Conservation (phyloP, 306 rosid genomes). For the Arachis stenosperma region DNA sequence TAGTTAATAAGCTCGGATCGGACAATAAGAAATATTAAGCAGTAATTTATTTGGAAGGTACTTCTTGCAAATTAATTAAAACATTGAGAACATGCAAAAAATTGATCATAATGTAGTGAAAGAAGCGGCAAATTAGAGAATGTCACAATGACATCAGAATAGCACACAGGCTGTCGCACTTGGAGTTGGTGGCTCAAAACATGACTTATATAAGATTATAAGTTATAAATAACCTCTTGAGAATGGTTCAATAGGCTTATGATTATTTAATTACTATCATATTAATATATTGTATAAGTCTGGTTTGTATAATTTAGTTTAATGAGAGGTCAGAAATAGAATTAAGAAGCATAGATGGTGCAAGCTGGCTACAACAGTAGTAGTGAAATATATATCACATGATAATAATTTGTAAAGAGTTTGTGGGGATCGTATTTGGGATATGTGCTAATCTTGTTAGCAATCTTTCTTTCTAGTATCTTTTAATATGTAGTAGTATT, state of each 20-base stretch:
- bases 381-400: too few relatives aligned
- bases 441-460: neutral
- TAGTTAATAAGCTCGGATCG: neutral
- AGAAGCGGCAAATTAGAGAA: neutral
- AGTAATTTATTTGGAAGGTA: too few relatives aligned
- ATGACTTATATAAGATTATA: neutral
- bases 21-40: neutral
- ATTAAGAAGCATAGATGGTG: neutral
- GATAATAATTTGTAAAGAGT: too few relatives aligned
- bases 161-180: neutral
- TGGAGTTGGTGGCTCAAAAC: constrained; percentile 9
- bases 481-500: too few relatives aligned
- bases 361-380: neutral
- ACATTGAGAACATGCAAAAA: neutral
- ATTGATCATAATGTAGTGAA: neutral
- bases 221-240: neutral
- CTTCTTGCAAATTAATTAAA: neutral
- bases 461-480: too few relatives aligned
- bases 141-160: neutral
- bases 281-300: too few relatives aligned
- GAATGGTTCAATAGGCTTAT: neutral
- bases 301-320: too few relatives aligned
- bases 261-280: too few relatives aligned
- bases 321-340: neutral
- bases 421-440: constrained; percentile 10